phyloP scores from a whole-genome alignment of 2,329 filamentous ascomycete genomes.

The Aspergillus carbonarius region DNA sequence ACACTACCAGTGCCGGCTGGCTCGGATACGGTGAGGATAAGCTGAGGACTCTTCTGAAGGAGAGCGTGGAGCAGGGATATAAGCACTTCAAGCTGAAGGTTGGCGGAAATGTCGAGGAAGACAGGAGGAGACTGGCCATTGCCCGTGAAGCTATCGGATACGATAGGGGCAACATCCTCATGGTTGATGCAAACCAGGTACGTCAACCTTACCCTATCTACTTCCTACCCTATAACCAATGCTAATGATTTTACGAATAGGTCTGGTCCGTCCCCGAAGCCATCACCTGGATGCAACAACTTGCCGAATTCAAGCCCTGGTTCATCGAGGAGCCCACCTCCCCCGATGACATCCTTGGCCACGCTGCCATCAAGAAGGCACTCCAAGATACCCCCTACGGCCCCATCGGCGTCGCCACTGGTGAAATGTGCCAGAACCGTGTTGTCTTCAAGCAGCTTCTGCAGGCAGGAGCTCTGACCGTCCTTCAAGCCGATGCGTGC shows the following conservation, averaged over 20 bases:
- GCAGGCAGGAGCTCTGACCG: constrained; percentile 74
- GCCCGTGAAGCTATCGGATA: constrained; percentile 78
- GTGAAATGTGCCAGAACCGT: constrained; percentile 94
- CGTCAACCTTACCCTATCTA: constrained; percentile 9
- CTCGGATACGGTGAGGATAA: constrained; percentile 87
- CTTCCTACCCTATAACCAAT: not conserved
- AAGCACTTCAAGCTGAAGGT: constrained; percentile 91
- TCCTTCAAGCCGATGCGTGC: constrained; percentile 89
- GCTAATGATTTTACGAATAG: constrained; percentile 25
- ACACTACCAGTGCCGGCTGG: constrained; percentile 89
- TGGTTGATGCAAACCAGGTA: constrained; percentile 90
- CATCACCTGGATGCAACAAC: constrained; percentile 79
- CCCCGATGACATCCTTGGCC: constrained; percentile 84
- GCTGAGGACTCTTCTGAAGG: constrained; percentile 71
- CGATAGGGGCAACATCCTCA: constrained; percentile 78
- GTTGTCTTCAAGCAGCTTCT: constrained; percentile 93
- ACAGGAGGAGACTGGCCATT: constrained; percentile 68
- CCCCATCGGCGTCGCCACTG: constrained; percentile 82
- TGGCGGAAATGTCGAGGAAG: constrained; percentile 69
- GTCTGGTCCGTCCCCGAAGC: constrained; percentile 89
- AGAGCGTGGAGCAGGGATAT: constrained; percentile 76
- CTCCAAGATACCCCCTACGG: constrained; percentile 54
- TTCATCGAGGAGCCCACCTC: constrained; percentile 95
- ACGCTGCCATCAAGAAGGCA: constrained; percentile 80
- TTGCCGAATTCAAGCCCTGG: constrained; percentile 76